These are phyloP conservation scores for Phyllosticta citribraziliensis DNA, from an alignment of 2,329 filamentous ascomycete genomes.

Conservation along the genomic window DNA sequence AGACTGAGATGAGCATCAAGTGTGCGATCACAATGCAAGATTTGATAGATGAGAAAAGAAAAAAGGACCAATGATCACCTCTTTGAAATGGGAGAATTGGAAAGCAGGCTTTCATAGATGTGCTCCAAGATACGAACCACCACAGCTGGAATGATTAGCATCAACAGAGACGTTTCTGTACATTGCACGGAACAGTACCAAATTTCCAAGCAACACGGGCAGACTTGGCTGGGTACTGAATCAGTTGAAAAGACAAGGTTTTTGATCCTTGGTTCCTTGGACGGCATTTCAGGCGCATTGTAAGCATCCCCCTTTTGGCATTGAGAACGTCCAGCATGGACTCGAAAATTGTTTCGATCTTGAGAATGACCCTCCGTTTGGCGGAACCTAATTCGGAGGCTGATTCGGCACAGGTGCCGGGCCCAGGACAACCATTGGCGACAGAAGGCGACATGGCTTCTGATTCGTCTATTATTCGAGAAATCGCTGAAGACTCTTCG, in stretches of 20 bases:
- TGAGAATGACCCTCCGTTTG: conserved; percentile 35
- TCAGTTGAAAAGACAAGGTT: conserved; percentile 11
- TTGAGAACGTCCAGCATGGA: conserved; percentile 44
- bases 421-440: background rate
- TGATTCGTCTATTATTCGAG: background rate
- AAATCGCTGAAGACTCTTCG: background rate
- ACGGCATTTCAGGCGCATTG: conserved; percentile 35
- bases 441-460: background rate
- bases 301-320: conserved; percentile 35
- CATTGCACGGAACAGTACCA: conserved; percentile 23
- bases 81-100: conserved; percentile 44
- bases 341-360: conserved; percentile 48
- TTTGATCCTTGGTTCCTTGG: conserved; percentile 11
- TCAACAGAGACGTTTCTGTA: background rate
- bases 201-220: conserved; percentile 50
- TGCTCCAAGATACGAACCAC: conserved; percentile 46
- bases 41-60: background rate
- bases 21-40: background rate
- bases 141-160: conserved; percentile 35
- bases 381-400: background rate
- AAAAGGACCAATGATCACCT: conserved; percentile 29
- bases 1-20: background rate
- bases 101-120: conserved; percentile 42
- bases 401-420: background rate
- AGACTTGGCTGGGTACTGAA: conserved; percentile 46